Base-by-base conservation (phyloP, 305 asterid species). In the Fraxinus floribunda region DNA sequence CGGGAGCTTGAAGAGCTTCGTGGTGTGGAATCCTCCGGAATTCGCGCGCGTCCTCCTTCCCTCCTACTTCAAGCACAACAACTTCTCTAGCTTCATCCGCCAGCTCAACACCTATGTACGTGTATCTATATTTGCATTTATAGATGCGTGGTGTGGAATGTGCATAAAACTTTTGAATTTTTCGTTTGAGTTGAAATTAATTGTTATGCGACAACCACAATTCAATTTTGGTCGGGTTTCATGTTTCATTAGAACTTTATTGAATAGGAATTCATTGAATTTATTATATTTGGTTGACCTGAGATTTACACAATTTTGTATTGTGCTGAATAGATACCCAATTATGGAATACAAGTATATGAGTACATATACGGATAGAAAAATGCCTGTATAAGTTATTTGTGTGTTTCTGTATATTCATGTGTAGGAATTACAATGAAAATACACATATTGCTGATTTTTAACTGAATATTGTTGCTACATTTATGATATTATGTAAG, bases 21-120 rank as follows among this genome's bases (percentile, higher is more conserved):
- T 94, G 20, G 99, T 95, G 1, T 95, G 98, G 98, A 90, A 95
- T 81, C 98, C 98, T 41, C 99, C 98, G 32, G 99, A 95, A 80
- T 95, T 95, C 80, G 94, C 94, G 24, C 92, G 97, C 32, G 15
- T 91, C 79, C 94, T 95, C 74, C 97, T 95, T 35, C 98, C 99
- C 49, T 82, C 97, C 5, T 95, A 94, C 87, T 94, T 95, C 78
- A 95, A 94, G 83, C 98, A 94, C 92, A 95, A 90, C 81, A 95
- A 90, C 81, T 95, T 95, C 89, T 91, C 98, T 74, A 95, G 98
- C 88, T 95, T 95, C 89, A 94, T 95, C 46, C 97, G 98, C 77
- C 99, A 95, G 94, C 99, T 95, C 86, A 95, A 95, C 83, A 95
- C 99, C 78, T 94, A 94, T 76, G 98, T 95, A 91, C 66, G 94